Base-by-base conservation (phyloP, 2,329 filamentous ascomycete genomes). In the Erysiphe neolycopersici region DNA sequence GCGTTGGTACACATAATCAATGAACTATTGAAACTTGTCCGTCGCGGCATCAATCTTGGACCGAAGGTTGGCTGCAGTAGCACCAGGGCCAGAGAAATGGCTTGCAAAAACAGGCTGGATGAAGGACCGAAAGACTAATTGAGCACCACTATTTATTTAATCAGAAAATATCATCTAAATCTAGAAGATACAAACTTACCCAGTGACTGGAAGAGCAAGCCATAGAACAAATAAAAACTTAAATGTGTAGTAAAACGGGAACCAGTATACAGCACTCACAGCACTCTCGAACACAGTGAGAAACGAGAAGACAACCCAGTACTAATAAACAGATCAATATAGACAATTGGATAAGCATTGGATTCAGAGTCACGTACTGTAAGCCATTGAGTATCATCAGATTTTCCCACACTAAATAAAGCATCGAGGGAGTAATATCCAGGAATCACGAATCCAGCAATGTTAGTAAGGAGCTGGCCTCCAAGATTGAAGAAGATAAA, bases 161-260 rank as follows among this genome's bases (percentile, higher is more conserved):
- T 50, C 45, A 51, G 44, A 48, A 30, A 8, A 36, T 3, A 8
- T 22, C 14, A 17, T 9, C 16, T 10, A 38, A 10, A 2, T 11
- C 16, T 37, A 14, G 36, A 16, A 35, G n/a, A 16, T 26, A 22
- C 1, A n/a, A 38, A 66, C 78, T 60, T 77, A 94, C 87, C 69
- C 69, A 68, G 91, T 94, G 62, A 81, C 72, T 61, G 89, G 89
- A 57, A 98, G 83, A 54, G 87, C 76, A 66, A 98, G 84, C 89
- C 89, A 98, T 61, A 98, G 76, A 56, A 95, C 71, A 61, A 95
- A 79, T 59, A 91, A 68, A 60, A 98, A 94, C 73, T 98, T 98
- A 79, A 98, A 95, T 60, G 85, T 87, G 66, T 82, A 98, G 79
- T 98, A 98, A 69, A 98, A 98, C 59, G 89, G 79, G 68, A 91